A percentile compares a stretch with the other conserved stretches of the same genome.
These are phyloP conservation scores for Leishmania martiniquensis DNA, from an alignment of 208 protist genomes.

Conservation along the genomic window DNA sequence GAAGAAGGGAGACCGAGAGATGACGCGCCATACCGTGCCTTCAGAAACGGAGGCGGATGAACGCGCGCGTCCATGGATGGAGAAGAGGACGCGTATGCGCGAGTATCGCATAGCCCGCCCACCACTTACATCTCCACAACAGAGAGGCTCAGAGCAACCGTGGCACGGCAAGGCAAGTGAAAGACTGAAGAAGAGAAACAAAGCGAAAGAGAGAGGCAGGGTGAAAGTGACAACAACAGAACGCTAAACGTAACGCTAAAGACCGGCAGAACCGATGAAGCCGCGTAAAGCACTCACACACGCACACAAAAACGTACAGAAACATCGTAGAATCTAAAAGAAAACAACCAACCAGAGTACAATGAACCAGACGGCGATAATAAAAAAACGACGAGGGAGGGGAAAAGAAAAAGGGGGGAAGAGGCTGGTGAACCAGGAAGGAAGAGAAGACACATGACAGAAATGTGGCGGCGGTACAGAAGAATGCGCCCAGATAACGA, in stretches of 20 bases:
- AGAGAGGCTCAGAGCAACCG: too few relatives aligned
- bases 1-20: too few relatives aligned
- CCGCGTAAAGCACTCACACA: background rate
- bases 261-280: background rate
- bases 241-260: background rate
- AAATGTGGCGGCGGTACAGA: background rate
- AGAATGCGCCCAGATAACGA: background rate
- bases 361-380: background rate
- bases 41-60: too few relatives aligned
- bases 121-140: too few relatives aligned
- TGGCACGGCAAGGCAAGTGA: background rate
- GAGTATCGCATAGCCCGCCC: too few relatives aligned
- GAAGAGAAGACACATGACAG: background rate
- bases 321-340: background rate
- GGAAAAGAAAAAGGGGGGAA: background rate
- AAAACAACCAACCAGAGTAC: background rate
- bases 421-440: too few relatives aligned
- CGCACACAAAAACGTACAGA: background rate
- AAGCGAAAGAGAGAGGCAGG: conserved; percentile 1
- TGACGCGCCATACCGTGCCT: too few relatives aligned
- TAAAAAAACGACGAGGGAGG: background rate
- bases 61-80: too few relatives aligned
- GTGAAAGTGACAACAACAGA: background rate
- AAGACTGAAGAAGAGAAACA: background rate
- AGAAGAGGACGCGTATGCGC: too few relatives aligned